A percentile compares a stretch with the other conserved stretches of the same genome.
phyloP scores from a whole-genome alignment of 1,139 yeast species.

The Saccharomyces pastorianus region DNA sequence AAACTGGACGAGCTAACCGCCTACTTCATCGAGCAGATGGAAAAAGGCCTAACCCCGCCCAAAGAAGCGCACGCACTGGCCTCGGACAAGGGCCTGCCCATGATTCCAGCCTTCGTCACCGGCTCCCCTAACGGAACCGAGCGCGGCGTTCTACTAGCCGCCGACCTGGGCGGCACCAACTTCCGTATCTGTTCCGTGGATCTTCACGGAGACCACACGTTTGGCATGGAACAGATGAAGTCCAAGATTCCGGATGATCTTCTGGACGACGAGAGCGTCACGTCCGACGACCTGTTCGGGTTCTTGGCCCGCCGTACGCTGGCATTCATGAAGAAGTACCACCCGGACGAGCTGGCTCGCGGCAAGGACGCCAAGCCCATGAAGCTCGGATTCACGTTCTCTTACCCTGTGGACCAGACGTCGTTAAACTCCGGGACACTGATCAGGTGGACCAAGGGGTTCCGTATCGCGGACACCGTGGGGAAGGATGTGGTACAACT shows the following conservation, averaged over 20 bases:
- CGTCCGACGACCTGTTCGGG: conserved; percentile 52
- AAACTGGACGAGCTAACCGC: conserved; percentile 51
- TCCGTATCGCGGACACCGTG: conserved; percentile 73
- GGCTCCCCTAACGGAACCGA: conserved; percentile 76
- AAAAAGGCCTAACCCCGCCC: conserved; percentile 42
- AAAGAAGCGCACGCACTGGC: conserved; percentile 30
- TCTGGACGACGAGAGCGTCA: conserved; percentile 42
- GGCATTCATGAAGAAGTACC: conserved; percentile 56
- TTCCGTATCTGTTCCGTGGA: conserved; percentile 81
- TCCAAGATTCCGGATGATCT: conserved; percentile 64
- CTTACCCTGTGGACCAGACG: conserved; percentile 85
- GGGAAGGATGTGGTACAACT: conserved; percentile 71
- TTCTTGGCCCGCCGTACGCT: conserved; percentile 63
- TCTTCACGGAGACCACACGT: conserved; percentile 74
- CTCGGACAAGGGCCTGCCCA: conserved; percentile 52
- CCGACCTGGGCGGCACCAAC: conserved; percentile 84
- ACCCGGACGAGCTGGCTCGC: conserved; percentile 35
- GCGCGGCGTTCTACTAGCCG: conserved; percentile 68
- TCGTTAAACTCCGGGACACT: conserved; percentile 69
- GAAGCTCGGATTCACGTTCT: conserved; percentile 84
- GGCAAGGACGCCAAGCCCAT: conserved; percentile 33
- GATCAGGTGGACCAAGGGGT: conserved; percentile 94
- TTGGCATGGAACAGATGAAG: conserved; percentile 62
- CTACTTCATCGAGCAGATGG: conserved; percentile 54
- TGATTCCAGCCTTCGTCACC: conserved; percentile 84